Evolutionary conservation across 768 basidiomycete species (phyloP).

Genomic region (Suillus weaverae): DNA sequence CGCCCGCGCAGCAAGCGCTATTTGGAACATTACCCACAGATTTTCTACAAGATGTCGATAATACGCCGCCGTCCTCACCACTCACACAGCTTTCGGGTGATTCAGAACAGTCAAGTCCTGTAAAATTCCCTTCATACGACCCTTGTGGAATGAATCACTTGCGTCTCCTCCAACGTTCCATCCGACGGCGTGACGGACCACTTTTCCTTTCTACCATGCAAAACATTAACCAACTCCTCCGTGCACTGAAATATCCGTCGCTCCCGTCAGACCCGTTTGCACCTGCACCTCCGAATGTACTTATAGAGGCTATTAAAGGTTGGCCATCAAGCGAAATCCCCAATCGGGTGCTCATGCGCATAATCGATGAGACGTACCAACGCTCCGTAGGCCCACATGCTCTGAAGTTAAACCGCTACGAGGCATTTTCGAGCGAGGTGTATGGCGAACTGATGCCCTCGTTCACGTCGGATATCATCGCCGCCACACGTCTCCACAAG

Average conservation of each 20-base stretch:
- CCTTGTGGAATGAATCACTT: constrained; percentile 41
- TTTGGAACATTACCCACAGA: constrained; percentile 67
- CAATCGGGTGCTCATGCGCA: constrained; percentile 64
- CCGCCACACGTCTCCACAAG: constrained; percentile 48
- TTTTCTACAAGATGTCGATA: constrained; percentile 23
- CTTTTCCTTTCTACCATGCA: constrained; percentile 64
- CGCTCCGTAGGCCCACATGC: constrained; percentile 90
- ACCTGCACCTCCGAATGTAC: constrained; percentile 43
- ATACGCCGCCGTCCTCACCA: constrained; percentile 34
- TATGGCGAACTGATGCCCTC: constrained; percentile 90
- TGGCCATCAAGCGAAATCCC: constrained; percentile 62
- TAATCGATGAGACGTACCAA: constrained; percentile 92
- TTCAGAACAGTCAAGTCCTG: constrained; percentile 34
- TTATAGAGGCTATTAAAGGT: constrained; percentile 46
- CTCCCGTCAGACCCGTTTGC: constrained; percentile 53
- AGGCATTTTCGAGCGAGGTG: constrained; percentile 79
- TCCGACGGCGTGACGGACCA: constrained; percentile 69
- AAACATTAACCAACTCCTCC: constrained; percentile 61
- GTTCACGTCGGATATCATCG: constrained; percentile 57
- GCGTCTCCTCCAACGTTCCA: constrained; percentile 66
- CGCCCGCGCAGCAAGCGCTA: constrained; percentile 57
- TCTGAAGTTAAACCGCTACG: constrained; percentile 76
- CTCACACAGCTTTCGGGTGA: constrained; percentile 28
- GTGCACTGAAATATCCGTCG: constrained; percentile 63
- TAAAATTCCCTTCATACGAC: constrained; percentile 29